Evolutionary conservation across 345 rosid genomes (phyloP).

Genomic region (Syzygium jambos): DNA sequence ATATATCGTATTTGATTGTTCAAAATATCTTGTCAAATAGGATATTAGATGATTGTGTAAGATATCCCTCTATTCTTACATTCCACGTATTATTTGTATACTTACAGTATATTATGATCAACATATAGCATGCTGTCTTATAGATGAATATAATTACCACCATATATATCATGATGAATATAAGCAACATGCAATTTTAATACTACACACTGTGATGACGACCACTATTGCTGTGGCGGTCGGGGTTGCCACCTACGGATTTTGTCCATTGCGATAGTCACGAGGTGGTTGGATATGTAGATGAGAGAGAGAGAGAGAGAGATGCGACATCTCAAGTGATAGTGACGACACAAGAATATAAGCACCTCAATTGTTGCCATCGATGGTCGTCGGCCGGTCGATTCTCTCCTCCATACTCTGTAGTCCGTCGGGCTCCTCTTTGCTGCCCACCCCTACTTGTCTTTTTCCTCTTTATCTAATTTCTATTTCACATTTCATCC

Average conservation of each 20-base stretch:
- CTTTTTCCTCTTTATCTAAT: neutral
- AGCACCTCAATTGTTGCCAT: neutral
- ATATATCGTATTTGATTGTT: neutral
- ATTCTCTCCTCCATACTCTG: neutral
- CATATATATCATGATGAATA: neutral
- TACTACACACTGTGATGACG: neutral
- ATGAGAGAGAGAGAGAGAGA: no score
- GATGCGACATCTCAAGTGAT: neutral
- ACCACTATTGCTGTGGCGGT: neutral
- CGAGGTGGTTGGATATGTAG: neutral
- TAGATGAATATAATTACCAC: neutral
- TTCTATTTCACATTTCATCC: neutral
- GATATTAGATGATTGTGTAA: neutral
- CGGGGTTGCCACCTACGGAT: neutral
- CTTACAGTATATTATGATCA: neutral
- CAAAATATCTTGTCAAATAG: neutral
- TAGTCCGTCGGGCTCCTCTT: neutral
- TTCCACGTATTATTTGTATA: neutral
- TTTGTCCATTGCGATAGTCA: neutral
- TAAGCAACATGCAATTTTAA: neutral
- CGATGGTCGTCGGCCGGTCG: neutral
- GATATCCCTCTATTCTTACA: neutral
- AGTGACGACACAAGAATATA: fast-evolving
- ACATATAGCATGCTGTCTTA: neutral
- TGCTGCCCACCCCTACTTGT: neutral